phyloP scores from a whole-genome alignment of 1,139 yeast genomes.

The Diutina neorugosa region DNA sequence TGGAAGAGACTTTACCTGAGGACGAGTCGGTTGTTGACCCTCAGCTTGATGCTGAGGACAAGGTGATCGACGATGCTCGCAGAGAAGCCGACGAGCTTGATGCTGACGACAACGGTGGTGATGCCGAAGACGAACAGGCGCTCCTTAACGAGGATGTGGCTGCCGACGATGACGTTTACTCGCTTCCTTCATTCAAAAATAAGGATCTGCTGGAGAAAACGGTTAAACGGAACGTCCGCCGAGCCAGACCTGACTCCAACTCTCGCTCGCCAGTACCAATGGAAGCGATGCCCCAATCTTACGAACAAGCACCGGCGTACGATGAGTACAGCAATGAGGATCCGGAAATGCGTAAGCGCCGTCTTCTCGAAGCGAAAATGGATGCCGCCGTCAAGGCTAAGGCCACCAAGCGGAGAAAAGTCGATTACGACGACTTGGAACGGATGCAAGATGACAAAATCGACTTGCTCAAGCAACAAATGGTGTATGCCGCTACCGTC shows the following conservation, averaged over 20 bases:
- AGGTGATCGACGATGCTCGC: background rate
- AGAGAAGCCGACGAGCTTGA: constrained; percentile 5
- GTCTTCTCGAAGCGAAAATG: constrained; percentile 71
- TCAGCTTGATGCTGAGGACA: background rate
- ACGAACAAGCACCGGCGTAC: constrained; percentile 8
- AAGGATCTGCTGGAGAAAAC: constrained; percentile 15
- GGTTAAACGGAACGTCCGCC: constrained; percentile 28
- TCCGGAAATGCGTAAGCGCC: constrained; percentile 46
- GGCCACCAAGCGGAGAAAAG: constrained; percentile 45
- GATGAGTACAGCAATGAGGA: constrained; percentile 24
- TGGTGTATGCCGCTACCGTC: constrained; percentile 86
- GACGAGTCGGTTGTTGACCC: background rate
- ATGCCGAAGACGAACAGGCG: constrained; percentile 4
- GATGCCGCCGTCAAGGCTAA: constrained; percentile 63
- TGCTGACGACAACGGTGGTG: background rate
- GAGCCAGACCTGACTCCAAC: constrained; percentile 8
- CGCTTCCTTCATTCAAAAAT: constrained; percentile 21
- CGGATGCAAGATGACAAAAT: constrained; percentile 91
- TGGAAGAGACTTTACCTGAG: background rate
- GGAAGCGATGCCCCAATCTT: constrained; percentile 8
- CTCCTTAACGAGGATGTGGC: constrained; percentile 8
- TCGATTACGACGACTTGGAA: constrained; percentile 86
- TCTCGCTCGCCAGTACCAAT: constrained; percentile 7
- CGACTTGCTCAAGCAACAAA: constrained; percentile 67
- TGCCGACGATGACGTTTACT: constrained; percentile 20